Evolutionary conservation across 768 basidiomycete species (phyloP).

Genomic region (Clavulina sp.): DNA sequence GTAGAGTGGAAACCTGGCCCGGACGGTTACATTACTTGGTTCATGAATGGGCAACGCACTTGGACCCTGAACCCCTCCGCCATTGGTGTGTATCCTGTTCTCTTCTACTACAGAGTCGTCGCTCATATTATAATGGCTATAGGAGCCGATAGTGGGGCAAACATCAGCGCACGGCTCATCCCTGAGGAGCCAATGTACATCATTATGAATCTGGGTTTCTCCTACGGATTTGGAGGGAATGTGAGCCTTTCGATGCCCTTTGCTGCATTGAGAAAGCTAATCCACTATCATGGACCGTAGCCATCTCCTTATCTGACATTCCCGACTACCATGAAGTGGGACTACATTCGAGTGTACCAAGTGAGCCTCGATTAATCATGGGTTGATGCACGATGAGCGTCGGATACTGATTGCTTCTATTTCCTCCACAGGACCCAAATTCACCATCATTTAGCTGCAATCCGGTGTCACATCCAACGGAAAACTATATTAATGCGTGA

Average conservation of each 20-base stretch:
- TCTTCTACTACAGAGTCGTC: constrained; percentile 20
- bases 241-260: not conserved
- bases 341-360: constrained; percentile 89
- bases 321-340: constrained; percentile 61
- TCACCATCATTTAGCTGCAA: constrained; percentile 66
- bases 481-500: constrained; percentile 59
- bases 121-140: constrained; percentile 70
- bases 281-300: constrained; percentile 26
- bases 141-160: constrained; percentile 15
- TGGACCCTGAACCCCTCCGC: constrained; percentile 58
- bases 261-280: not conserved
- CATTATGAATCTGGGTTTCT: constrained; percentile 66
- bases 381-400: constrained; percentile 28
- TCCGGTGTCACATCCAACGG: constrained; percentile 61
- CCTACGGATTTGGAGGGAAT: not conserved
- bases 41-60: constrained; percentile 36
- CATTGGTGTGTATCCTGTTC: constrained; percentile 34
- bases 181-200: constrained; percentile 91
- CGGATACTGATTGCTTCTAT: not conserved
- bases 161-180: constrained; percentile 44
- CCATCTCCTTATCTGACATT: constrained; percentile 55
- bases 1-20: constrained; percentile 60
- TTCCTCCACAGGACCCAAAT: not conserved
- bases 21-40: constrained; percentile 65
- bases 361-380: constrained; percentile 24